Evolutionary conservation across 2,329 filamentous ascomycete genomes (phyloP), one percentile per base, ranked within the genome.

Genomic region (Arthrobotrys pseudoclavata): DNA sequence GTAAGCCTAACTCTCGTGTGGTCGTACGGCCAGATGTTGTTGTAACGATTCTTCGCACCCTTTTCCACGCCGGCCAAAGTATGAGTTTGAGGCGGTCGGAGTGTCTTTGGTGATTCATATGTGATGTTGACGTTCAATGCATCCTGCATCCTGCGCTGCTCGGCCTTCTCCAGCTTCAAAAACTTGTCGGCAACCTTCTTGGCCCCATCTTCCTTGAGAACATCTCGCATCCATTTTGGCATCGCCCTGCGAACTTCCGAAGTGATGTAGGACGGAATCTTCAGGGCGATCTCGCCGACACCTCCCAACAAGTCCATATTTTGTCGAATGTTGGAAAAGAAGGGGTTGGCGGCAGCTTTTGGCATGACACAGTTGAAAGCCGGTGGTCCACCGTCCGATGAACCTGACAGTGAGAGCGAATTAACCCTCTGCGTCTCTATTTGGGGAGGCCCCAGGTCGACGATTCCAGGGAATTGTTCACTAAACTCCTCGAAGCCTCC

Each of bases 21-120:
- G 82, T 98, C 95, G 83, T 96, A 99, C 0, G 96, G 96, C 84
- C 97, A 91, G 69, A 98, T 97, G 81, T 97, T 96, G 85, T 97
- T 98, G 86, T 99, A 99, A 7, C 96, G 89, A 81, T 99, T 99
- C 86, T 98, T 98, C 18, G 87, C 89, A 6, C 96, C 96, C 83
- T 97, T 96, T 82, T 99, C 96, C 31, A 99, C 92, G 6, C 96
- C 96, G 0, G 92, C 96, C 63, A 99, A 69, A 37, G 78, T 80
- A 66, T 81, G 81, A 31, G 74, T 68, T 31, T 71, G 67, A 24
- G 67, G 60, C 61, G 79, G 89, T 81, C 93, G 91, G 6, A 96
- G 88, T 22, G 84, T 84, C 42, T 85, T 83, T 22, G 85, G 84
- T 0, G 86, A 85, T 6, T 87, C 87, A 80, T 88, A 90, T 24